phyloP scores from a whole-genome alignment of 2,329 filamentous ascomycete genomes.

The Leptographium radiaticola region DNA sequence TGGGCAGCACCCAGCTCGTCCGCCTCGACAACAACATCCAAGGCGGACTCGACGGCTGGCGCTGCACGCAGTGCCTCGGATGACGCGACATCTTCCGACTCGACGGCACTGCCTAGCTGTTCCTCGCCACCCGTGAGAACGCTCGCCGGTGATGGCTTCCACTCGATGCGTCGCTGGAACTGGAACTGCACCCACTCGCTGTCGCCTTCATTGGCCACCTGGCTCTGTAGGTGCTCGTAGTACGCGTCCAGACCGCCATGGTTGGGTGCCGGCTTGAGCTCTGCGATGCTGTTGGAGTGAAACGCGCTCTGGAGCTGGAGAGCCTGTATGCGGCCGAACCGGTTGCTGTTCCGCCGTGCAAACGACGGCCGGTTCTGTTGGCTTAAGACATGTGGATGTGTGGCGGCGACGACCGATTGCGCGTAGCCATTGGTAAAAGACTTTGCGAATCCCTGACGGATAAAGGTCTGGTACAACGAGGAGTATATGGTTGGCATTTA shows the following conservation, averaged over 20 bases:
- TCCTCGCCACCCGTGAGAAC: conserved; percentile 34
- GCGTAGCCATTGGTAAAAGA: conserved; percentile 96
- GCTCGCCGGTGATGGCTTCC: conserved; percentile 53
- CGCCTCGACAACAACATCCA: neutral
- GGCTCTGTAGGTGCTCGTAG: conserved; percentile 77
- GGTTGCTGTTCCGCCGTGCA: conserved; percentile 42
- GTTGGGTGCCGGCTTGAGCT: conserved; percentile 36
- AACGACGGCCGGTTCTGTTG: conserved; percentile 55
- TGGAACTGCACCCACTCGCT: conserved; percentile 88
- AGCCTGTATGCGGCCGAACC: conserved; percentile 38
- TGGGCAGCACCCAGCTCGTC: neutral
- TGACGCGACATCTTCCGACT: conserved; percentile 13
- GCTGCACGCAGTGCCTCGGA: conserved; percentile 24
- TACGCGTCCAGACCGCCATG: conserved; percentile 75
- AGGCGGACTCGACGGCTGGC: neutral
- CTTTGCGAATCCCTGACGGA: conserved; percentile 95
- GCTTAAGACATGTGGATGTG: conserved; percentile 66
- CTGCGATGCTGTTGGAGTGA: conserved; percentile 44
- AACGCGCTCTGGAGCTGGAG: conserved; percentile 70
- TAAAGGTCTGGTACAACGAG: conserved; percentile 63
- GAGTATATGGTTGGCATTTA: conserved; percentile 81
- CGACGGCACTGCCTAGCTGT: conserved; percentile 22
- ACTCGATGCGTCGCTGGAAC: conserved; percentile 77
- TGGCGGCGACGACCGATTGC: conserved; percentile 91
- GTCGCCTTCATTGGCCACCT: conserved; percentile 52